Evolutionary conservation across 2,329 filamentous ascomycete genomes (phyloP).

Genomic region (Aspergillus persii): DNA sequence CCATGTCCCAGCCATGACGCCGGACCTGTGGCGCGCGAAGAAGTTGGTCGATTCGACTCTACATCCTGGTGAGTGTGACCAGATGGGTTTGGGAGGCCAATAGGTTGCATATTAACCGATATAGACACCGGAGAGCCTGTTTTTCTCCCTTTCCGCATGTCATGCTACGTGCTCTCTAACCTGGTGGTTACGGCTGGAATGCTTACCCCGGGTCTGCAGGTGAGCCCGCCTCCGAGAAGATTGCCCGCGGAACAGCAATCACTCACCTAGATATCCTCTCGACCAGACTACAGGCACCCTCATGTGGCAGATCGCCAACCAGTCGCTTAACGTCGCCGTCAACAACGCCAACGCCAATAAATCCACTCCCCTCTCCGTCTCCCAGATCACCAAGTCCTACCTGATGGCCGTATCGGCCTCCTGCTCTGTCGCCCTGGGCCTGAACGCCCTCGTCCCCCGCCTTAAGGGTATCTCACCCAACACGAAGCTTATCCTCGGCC

Average conservation of each 20-base stretch:
- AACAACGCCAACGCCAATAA: constrained; percentile 99
- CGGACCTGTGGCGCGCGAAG: constrained; percentile 91
- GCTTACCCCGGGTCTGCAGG: constrained; percentile 82
- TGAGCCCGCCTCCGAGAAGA: constrained; percentile 37
- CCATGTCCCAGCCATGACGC: constrained; percentile 74
- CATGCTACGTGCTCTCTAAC: constrained; percentile 89
- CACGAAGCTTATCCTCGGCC: constrained; percentile 71
- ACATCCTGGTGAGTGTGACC: constrained; percentile 70
- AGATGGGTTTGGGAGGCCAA: neutral
- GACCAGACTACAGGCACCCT: constrained; percentile 74
- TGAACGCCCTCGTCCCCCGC: constrained; percentile 85
- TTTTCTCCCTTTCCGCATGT: constrained; percentile 96
- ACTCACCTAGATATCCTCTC: neutral
- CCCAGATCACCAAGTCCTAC: constrained; percentile 84
- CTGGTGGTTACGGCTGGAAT: constrained; percentile 93
- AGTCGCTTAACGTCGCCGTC: constrained; percentile 96
- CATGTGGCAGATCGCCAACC: constrained; percentile 93
- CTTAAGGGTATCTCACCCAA: constrained; percentile 73
- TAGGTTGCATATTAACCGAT: neutral
- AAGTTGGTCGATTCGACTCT: constrained; percentile 95
- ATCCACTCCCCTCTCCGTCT: constrained; percentile 79
- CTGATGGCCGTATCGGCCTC: constrained; percentile 87
- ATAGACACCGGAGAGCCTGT: constrained; percentile 89
- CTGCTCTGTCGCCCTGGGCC: constrained; percentile 86
- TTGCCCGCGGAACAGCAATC: too few relatives aligned